A percentile compares a stretch with the other conserved stretches of the same genome.
phyloP scores from a whole-genome alignment of 306 rosid genomes.

The Acacia melanoxylon region DNA sequence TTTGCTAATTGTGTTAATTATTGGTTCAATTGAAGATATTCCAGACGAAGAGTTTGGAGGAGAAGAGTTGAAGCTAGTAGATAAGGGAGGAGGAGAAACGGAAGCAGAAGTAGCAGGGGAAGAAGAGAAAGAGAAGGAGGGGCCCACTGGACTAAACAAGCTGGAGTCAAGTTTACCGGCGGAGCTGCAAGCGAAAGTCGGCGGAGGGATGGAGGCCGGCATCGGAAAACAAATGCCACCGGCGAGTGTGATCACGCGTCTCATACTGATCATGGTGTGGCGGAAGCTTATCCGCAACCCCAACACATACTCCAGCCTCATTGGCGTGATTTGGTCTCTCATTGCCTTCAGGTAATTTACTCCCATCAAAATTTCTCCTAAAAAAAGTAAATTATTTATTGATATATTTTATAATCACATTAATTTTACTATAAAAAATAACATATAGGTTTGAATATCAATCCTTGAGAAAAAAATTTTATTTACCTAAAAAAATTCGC shows the following conservation, averaged over 20 bases:
- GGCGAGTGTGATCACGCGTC: conserved; percentile 95
- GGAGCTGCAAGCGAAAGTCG: conserved; percentile 65
- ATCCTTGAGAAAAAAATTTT: background rate
- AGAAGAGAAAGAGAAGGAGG: conserved; percentile 49
- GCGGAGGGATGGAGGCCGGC: conserved; percentile 34
- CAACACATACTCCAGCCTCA: conserved; percentile 93
- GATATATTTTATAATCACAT: background rate
- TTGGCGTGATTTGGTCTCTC: conserved; percentile 89
- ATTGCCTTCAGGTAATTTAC: conserved; percentile 64
- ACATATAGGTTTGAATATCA: background rate
- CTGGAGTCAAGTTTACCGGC: conserved; percentile 69
- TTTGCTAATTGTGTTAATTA: background rate
- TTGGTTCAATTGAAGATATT: conserved; percentile 30
- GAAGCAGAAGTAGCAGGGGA: conserved; percentile 30
- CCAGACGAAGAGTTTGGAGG: conserved; percentile 43
- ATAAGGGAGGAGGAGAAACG: conserved; percentile 41
- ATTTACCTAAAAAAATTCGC: background rate
- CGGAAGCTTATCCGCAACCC: conserved; percentile 96
- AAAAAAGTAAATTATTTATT: background rate
- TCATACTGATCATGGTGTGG: conserved; percentile 98
- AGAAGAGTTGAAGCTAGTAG: conserved; percentile 59
- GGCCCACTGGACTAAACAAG: conserved; percentile 58
- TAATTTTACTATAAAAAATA: background rate
- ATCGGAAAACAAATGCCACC: conserved; percentile 87
- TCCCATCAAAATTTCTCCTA: no score